phyloP scores from a whole-genome alignment of 2,329 filamentous ascomycete genomes.

The Knufia petricola region DNA sequence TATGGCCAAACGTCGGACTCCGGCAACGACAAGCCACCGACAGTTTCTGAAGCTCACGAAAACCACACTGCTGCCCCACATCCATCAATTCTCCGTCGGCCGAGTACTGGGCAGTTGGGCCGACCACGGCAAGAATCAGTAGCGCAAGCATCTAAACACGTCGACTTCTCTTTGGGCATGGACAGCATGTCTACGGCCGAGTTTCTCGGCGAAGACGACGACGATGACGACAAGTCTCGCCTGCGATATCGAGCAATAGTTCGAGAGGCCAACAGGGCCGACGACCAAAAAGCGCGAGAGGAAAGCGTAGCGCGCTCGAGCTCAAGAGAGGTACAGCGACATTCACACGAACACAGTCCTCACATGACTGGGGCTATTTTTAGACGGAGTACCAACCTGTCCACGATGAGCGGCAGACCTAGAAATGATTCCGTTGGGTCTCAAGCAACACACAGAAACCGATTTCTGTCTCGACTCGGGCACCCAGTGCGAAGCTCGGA shows the following conservation, averaged over 20 bases:
- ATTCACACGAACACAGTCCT: constrained; percentile 20
- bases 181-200: constrained; percentile 48
- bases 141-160: constrained; percentile 49
- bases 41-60: constrained; percentile 19
- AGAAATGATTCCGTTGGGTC: constrained; percentile 18
- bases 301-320: constrained; percentile 6
- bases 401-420: constrained; percentile 19
- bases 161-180: constrained; percentile 64
- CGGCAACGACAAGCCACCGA: constrained; percentile 28
- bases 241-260: constrained; percentile 29
- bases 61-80: constrained; percentile 17
- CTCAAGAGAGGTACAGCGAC: constrained; percentile 7
- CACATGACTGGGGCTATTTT: constrained; percentile 21
- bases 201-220: constrained; percentile 55
- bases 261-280: constrained; percentile 31
- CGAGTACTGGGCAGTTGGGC: constrained; percentile 28
- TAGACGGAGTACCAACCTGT: constrained; percentile 23
- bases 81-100: constrained; percentile 46
- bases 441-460: constrained; percentile 45
- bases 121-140: constrained; percentile 49
- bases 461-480: constrained; percentile 49
- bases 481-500: constrained; percentile 19
- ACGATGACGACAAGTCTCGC: constrained; percentile 47
- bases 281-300: constrained; percentile 19
- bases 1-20: constrained; percentile 35